Base-by-base conservation (phyloP, 2,329 filamentous ascomycete species). In the Fusarium fracticaudum region DNA sequence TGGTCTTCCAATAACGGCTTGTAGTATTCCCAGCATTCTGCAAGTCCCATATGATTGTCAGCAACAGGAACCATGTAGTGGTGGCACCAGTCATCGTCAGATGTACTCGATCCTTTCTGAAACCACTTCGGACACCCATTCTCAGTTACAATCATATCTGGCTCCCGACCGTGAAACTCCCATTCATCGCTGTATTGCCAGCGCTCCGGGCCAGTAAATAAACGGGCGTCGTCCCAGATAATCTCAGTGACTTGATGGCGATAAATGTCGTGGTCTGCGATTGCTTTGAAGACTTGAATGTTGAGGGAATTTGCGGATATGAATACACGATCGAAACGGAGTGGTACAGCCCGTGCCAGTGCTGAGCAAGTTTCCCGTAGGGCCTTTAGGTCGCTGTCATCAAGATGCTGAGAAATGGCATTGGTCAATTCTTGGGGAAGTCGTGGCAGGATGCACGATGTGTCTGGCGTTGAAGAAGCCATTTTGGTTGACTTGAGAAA, bases 1-100 rank as follows among this genome's bases (percentile, higher is more conserved):
- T 67, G 65, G 14, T 67, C 65, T 33, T 41, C 13, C 1, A 67
- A 29, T 3, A 67, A 41, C 12, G 8, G 5, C n/a, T 60, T 26
- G 2, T 67, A 67, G 15, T 53, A 47, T 5, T 26, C 40, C 63
- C 65, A 67, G 17, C 62, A 53, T 0, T 35, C 38, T 35, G 48
- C 20, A 6, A 67, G 8, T 14, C n/a, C 22, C 37, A 48, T 47
- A 12, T 38, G 13, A 40, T 29, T 20, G 9, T 65, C 33, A 12
- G 45, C 33, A 11, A 35, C 31, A 17, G 33, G 33, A 8, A 22
- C 6, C 5, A 6, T 22, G 33, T 54, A 17, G 18, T 3, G 9
- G 17, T 53, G 17, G 6, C n/a, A 53, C 31, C 17, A 26, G 18
- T 35, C n/a, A 8, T 15, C 4, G 20, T 26, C 31, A 15, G 48